Percentiles rank a stretch among this genome's conserved stretches.
Evolutionary conservation across 1,139 yeast genomes (phyloP).

Genomic region (Geotrichum candidum): DNA sequence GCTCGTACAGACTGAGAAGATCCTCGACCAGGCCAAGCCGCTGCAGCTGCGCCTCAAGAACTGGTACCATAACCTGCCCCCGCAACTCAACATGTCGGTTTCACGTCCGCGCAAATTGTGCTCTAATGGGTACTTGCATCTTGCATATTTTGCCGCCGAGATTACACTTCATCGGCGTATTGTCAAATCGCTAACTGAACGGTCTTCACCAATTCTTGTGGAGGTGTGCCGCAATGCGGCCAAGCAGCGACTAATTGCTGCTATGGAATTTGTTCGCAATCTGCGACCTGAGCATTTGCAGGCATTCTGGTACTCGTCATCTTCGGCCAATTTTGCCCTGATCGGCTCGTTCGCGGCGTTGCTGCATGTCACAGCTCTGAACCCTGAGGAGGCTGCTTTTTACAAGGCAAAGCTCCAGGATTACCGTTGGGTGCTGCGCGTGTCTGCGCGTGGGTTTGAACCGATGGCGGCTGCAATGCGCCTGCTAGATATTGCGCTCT

Average conservation of each 20-base stretch:
- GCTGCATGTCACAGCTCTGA: constrained; percentile 40
- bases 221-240: constrained; percentile 82
- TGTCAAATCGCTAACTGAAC: constrained; percentile 45
- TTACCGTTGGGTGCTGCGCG: constrained; percentile 69
- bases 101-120: constrained; percentile 30
- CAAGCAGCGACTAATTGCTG: constrained; percentile 68
- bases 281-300: constrained; percentile 76
- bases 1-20: constrained; percentile 53
- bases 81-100: constrained; percentile 54
- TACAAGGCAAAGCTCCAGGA: constrained; percentile 65
- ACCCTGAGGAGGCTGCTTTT: constrained; percentile 51
- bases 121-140: constrained; percentile 67
- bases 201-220: constrained; percentile 46
- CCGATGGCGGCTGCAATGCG: constrained; percentile 66
- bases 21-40: constrained; percentile 74
- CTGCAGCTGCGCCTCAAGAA: constrained; percentile 67
- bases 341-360: constrained; percentile 85
- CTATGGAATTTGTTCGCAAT: constrained; percentile 71
- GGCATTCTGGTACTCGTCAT: constrained; percentile 82
- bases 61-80: constrained; percentile 81
- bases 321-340: constrained; percentile 68
- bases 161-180: constrained; percentile 78
- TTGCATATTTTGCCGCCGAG: constrained; percentile 84
- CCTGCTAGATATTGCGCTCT: constrained; percentile 47
- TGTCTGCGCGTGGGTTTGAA: constrained; percentile 66